Evolutionary conservation across 345 rosid genomes (phyloP), one percentile per base, ranked within the genome.

Genomic region (Aquilaria sinensis): DNA sequence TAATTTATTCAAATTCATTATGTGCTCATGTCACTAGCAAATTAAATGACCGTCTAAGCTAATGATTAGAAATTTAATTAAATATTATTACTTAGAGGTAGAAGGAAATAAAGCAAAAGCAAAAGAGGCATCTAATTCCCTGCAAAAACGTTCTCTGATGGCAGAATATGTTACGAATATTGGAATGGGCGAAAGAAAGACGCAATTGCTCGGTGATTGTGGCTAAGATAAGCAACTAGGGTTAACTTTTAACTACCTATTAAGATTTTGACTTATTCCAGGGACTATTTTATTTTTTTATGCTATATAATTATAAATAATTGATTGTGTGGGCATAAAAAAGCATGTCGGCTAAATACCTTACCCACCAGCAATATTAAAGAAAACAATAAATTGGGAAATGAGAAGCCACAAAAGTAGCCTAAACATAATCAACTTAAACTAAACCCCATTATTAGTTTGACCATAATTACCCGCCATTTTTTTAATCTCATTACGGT

Each of bases 281-380:
- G 47, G 61, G 64, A 43, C 30, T 23, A 43, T 34, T 68, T 15
- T 33, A 2, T 46, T 46, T 10, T 31, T 23, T 30, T 23, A 51
- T 16, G 34, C 3, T 37, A 37, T 23, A 23, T 23, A 23, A 23
- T 23, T 23, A 23, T 23, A 23, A 23, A 23, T 46, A 45, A 30
- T 64, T 37, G 43, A 62, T 58, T 59, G 51, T 30, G 77, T 43
- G 56, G 66, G 50, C 70, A 65, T 45, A 58, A 53, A 67, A 41
- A 66, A 41, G 33, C 61, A 37, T 75, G 82, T 73, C 78, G 80
- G 74, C 75, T 81, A n/a, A 56, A 55, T 65, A 70, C 77, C 81
- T 68, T 63, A 33, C 80, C 74, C 76, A 65, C 75, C 71, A 56
- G n/a, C 12, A 73, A 12, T 30, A 12, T 12, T 60, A 12, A 9